Conservation (phyloP, 1,284 basidiomycete genomes). For the Ceratobasidium sp. region DNA sequence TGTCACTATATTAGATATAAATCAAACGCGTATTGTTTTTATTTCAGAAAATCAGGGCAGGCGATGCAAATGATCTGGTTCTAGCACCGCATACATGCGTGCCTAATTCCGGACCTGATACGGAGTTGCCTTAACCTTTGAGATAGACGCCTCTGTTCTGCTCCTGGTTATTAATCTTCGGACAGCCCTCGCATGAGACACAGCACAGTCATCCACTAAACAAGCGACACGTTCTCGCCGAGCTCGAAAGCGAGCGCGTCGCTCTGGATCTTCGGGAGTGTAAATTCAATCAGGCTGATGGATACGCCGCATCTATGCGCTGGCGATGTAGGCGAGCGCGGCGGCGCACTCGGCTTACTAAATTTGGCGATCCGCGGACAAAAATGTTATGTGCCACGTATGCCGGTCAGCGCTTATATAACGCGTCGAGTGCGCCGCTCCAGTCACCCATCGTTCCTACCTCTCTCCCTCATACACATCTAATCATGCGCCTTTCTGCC, state of each 20-base stretch:
- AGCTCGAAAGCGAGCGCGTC: slow-evolving; percentile 30
- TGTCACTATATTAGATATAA: not conserved
- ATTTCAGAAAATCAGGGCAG: slow-evolving; percentile 5
- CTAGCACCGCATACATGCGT: slow-evolving; percentile 20
- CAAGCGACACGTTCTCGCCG: slow-evolving; percentile 45
- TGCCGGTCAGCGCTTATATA: slow-evolving; percentile 42
- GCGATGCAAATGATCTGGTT: slow-evolving; percentile 11
- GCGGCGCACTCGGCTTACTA: slow-evolving; percentile 32
- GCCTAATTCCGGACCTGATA: not conserved
- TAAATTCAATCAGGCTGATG: not conserved
- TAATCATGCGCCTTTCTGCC: slow-evolving; percentile 75
- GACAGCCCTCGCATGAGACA: slow-evolving; percentile 20
- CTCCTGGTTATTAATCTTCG: slow-evolving; percentile 12
- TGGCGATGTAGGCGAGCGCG: slow-evolving; percentile 20
- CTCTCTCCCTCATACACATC: slow-evolving; percentile 25
- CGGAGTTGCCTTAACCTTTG: not conserved
- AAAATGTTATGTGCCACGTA: slow-evolving; percentile 32
- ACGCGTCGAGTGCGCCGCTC: slow-evolving; percentile 30
- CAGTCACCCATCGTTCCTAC: slow-evolving; percentile 9
- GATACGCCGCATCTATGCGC: slow-evolving; percentile 37
- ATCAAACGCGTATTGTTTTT: slow-evolving; percentile 18
- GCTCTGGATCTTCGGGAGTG: slow-evolving; percentile 21
- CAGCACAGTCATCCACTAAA: slow-evolving; percentile 18
- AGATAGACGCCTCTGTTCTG: not conserved
- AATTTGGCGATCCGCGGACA: slow-evolving; percentile 29